Base-by-base conservation (phyloP, 164 flowering plant species). In the Magnolia sinica region DNA sequence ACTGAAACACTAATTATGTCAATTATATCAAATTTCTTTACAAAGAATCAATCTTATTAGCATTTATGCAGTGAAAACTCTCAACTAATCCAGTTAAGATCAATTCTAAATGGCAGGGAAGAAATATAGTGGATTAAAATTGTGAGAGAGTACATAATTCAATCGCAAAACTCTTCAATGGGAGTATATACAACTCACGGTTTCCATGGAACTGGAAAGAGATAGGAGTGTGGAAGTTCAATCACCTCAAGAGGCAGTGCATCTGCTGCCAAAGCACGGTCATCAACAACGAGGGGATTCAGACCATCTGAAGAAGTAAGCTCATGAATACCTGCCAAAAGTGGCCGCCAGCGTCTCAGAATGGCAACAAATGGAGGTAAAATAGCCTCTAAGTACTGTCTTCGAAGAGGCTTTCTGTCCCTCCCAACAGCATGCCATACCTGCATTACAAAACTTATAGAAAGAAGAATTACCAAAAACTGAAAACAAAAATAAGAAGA, bases 191-290 rank as follows among this genome's bases (percentile, higher is more conserved):
- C 9, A 65, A 65, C 68, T 20, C 22, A 29, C 13, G 14, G 24
- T n/a, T 8, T 65, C 29, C 10, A 68, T 19, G 73, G 5, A 20
- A n/a, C 18, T 16, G 10, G 49, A 71, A 49, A 49, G 27, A 20
- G 50, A 50, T 13, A 61, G 19, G 51, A 80, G 49, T 71, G 18
- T 66, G 29, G 29, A 64, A 72, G 73, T 74, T 71, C 68, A 79
- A 75, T 82, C 75, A 96, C 99, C 98, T 96, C 99, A 64, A 94
- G 27, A 52, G 99, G 99, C 37, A 93, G 88, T 66, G 98, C 86
- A 88, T 96, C 99, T n/a, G 98, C 98, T 77, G 98, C 97, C 86
- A 94, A 83, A 61, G 98, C 98, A 78, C 91, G 98, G 75, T 94
- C 98, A 86, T 94, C 99, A 67, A 83, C 91, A 77, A 84, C 79